phyloP scores from a whole-genome alignment of 768 basidiomycete genomes.

The Termitomyces sp. region DNA sequence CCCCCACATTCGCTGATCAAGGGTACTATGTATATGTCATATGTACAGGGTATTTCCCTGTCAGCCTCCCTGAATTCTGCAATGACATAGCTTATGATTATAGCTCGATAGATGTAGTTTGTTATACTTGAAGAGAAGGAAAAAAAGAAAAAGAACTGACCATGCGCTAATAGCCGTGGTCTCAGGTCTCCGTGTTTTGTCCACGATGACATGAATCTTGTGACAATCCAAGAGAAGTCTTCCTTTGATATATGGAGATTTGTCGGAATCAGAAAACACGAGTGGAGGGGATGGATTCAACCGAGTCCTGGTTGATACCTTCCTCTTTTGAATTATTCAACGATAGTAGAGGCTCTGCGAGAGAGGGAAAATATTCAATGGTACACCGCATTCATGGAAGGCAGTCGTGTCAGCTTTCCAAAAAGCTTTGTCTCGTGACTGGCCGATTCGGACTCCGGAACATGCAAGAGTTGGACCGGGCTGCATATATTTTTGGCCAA shows the following conservation, averaged over 20 bases:
- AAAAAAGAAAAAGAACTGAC: neutral
- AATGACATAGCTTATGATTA: neutral
- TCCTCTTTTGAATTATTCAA: neutral
- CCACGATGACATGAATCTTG: neutral
- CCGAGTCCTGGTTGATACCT: neutral
- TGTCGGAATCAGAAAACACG: neutral
- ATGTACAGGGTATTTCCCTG: no score
- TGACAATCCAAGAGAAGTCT: neutral
- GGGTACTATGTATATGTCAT: neutral
- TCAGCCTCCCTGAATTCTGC: neutral
- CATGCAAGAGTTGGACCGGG: neutral
- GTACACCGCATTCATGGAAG: neutral
- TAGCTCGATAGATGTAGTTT: neutral
- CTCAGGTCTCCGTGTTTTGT: neutral
- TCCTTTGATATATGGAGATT: neutral
- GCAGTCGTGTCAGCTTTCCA: neutral
- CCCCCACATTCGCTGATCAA: neutral
- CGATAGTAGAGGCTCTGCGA: neutral
- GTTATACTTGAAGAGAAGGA: no score
- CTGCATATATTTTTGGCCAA: neutral
- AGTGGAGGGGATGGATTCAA: neutral
- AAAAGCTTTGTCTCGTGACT: neutral
- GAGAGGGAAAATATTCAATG: neutral
- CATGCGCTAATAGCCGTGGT: neutral
- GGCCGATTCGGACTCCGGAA: slow-evolving; percentile 1